phyloP scores from a whole-genome alignment of 1,139 yeast genomes.

The Kodamaea plutei region DNA sequence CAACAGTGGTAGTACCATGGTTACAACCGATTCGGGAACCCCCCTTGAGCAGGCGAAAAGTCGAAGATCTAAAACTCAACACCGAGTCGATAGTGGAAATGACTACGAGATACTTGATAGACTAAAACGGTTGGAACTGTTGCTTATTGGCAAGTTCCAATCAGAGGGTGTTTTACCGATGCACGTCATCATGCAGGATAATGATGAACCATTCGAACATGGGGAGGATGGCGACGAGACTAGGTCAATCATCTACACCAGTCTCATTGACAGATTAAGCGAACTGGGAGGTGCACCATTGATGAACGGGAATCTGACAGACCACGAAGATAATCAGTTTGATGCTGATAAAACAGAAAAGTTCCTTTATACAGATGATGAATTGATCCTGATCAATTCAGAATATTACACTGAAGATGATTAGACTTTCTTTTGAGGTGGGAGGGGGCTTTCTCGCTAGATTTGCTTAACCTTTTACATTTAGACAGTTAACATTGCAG shows the following conservation, averaged over 20 bases:
- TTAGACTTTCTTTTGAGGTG: too few relatives aligned
- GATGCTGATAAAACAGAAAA: too few relatives aligned
- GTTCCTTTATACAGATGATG: too few relatives aligned
- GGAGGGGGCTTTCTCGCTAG: too few relatives aligned
- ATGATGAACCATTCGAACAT: slow-evolving; percentile 3
- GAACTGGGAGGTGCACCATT: too few relatives aligned
- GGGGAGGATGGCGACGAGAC: slow-evolving; percentile 5
- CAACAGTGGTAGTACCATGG: slow-evolving; percentile 5
- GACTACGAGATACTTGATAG: slow-evolving; percentile 11
- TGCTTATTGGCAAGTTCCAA: slow-evolving; percentile 7
- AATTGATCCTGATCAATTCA: slow-evolving; percentile 6
- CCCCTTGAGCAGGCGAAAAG: slow-evolving; percentile 4
- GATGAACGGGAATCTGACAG: too few relatives aligned
- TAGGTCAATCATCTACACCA: slow-evolving; percentile 7
- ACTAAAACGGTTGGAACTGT: slow-evolving; percentile 11
- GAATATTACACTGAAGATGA: too few relatives aligned
- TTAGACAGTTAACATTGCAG: too few relatives aligned
- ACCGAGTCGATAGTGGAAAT: too few relatives aligned
- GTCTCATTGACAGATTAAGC: slow-evolving; percentile 1
- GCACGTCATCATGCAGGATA: slow-evolving; percentile 5
- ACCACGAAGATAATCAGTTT: too few relatives aligned
- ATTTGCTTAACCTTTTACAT: too few relatives aligned
- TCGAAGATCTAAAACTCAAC: too few relatives aligned
- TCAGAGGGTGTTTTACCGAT: slow-evolving; percentile 1
- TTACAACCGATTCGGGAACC: slow-evolving; percentile 4